Evolutionary conservation across 441 rosid species (phyloP).

Genomic region (Populus hybrid): DNA sequence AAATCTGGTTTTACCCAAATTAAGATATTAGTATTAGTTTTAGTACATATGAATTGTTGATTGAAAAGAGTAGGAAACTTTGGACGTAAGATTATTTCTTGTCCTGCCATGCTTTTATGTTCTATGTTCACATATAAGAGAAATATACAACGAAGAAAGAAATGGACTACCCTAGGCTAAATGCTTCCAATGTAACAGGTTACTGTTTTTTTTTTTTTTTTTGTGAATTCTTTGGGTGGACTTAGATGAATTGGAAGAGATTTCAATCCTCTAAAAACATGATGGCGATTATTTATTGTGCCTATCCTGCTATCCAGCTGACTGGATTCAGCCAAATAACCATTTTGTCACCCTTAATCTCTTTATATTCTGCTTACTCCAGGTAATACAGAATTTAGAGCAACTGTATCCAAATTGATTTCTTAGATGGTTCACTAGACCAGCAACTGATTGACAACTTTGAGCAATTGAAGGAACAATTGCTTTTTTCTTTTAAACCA

Average conservation of each 20-base stretch:
- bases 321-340: neutral
- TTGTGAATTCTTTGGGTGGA: neutral
- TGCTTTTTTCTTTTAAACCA: neutral
- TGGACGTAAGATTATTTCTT: neutral
- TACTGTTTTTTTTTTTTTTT: neutral
- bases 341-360: neutral
- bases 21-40: neutral
- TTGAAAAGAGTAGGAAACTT: neutral
- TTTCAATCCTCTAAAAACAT: neutral
- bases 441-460: neutral
- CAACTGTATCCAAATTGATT: neutral
- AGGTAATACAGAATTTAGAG: neutral
- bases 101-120: neutral
- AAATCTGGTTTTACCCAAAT: neutral
- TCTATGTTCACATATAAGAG: neutral
- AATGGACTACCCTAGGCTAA: neutral
- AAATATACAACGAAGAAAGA: neutral
- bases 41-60: neutral
- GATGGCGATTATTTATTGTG: neutral
- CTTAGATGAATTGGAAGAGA: neutral
- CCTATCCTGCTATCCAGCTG: neutral
- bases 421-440: neutral
- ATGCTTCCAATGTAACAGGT: neutral
- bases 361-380: neutral
- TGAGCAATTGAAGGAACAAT: neutral